phyloP scores from a whole-genome alignment of 2,329 filamentous ascomycete species.

The Stachybotrys echinatus region DNA sequence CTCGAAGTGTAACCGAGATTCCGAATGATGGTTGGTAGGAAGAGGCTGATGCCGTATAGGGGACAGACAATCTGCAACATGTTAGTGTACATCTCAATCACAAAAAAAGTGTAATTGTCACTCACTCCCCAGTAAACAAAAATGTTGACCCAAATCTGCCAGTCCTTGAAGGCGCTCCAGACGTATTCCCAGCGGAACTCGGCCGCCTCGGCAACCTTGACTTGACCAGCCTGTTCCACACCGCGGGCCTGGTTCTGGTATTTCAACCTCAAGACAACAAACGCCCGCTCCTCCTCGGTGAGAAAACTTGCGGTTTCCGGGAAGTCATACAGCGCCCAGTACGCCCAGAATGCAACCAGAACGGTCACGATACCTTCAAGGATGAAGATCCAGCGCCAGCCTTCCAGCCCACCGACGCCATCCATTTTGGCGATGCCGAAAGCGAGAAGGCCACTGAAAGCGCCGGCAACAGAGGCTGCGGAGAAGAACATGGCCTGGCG shows the following conservation, averaged over 20 bases:
- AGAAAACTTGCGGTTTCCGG: conserved; percentile 75
- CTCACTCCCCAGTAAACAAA: conserved; percentile 61
- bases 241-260: conserved; percentile 45
- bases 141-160: conserved; percentile 65
- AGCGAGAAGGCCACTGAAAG: conserved; percentile 68
- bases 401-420: conserved; percentile 52
- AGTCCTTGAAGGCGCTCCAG: conserved; percentile 67
- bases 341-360: conserved; percentile 59
- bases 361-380: conserved; percentile 67
- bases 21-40: conserved; percentile 61
- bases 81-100: conserved; percentile 3
- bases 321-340: conserved; percentile 74
- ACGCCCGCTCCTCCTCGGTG: conserved; percentile 61
- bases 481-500: conserved; percentile 74
- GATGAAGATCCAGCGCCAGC: conserved; percentile 65
- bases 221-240: conserved; percentile 8
- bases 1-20: conserved; percentile 52
- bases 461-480: conserved; percentile 73
- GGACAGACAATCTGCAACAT: conserved; percentile 40
- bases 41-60: conserved; percentile 50
- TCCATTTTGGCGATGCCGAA: conserved; percentile 67
- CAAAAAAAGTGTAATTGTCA: conserved; percentile 17
- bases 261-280: conserved; percentile 66
- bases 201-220: conserved; percentile 58
- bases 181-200: conserved; percentile 73